Base-by-base conservation (phyloP, 1,284 basidiomycete genomes). In the Austroboletus niveus region DNA sequence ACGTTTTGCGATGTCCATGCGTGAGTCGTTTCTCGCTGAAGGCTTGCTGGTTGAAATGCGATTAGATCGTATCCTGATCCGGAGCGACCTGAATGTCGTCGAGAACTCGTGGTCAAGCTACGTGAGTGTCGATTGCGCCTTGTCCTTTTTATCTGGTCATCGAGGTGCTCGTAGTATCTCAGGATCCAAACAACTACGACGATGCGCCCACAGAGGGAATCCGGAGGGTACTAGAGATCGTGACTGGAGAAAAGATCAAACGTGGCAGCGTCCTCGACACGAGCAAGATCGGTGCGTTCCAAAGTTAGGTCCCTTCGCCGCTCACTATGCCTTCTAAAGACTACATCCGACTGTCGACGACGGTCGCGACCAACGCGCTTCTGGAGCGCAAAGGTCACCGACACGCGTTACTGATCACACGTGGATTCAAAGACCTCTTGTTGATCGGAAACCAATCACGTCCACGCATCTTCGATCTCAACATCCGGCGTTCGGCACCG, bases 151-250 rank as follows among this genome's bases (percentile, higher is more conserved):
- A 34, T 34, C 32, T 34, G 10, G 11, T 39, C 20, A 39, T 12
- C 35, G 35, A 36, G 12, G 12, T 14, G 17, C 34, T 8, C 6
- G 22, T 20, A 92, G 89, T 95, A 42, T 94, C 92, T 0, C 88
- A 92, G 68, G 92, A 92, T 71, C 84, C 87, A 0, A 75, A 73
- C 24, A 96, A 97, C 68, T 99, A 99, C 71, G 70, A 74, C 5
- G 96, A 98, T 73, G 96, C 96, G 1, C 96, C 96, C 0, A 95
- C 92, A 0, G 94, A 96, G 70, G 96, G 94, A 1, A 93, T 98
- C 53, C 78, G 96, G 7, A 81, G 96, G n/a, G 83, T 98, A 3
- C 73, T 98, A 3, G 92, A 98, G 72, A 79, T 77, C 22, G 82
- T 90, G 0, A 87, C 86, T 0, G 85, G 85, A 0, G 67, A 81